Evolutionary conservation across 352 stramenopile genomes (phyloP).

Genomic region (Pilasporangium apinafurcum): DNA sequence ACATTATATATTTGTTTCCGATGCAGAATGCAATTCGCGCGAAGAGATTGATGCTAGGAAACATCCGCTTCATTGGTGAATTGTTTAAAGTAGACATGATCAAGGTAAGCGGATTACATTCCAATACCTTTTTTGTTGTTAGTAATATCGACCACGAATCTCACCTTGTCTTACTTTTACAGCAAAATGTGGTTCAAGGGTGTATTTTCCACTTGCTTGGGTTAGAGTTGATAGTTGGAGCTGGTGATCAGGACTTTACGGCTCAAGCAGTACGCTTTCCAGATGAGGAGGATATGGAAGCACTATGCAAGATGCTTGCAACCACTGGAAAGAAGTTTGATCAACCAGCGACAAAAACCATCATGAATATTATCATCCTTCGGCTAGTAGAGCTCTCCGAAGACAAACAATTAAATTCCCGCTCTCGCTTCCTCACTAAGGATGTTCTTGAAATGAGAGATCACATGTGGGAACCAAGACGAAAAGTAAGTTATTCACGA

Average conservation of each 20-base stretch:
- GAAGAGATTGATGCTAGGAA: slow-evolving; percentile 79
- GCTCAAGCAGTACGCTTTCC: slow-evolving; percentile 70
- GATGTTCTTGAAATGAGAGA: slow-evolving; percentile 82
- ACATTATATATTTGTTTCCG: neutral
- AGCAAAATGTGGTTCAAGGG: slow-evolving; percentile 67
- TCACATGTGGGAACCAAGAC: slow-evolving; percentile 81
- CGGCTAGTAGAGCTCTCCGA: slow-evolving; percentile 81
- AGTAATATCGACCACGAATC: too few species aligned
- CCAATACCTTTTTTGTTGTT: neutral
- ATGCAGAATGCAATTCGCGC: slow-evolving; percentile 42
- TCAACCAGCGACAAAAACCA: slow-evolving; percentile 57
- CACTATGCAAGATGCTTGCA: slow-evolving; percentile 80
- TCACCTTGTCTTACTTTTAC: too few species aligned
- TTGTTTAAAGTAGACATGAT: slow-evolving; percentile 85
- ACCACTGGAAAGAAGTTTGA: slow-evolving; percentile 87
- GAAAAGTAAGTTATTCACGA: slow-evolving; percentile 28
- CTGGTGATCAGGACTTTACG: slow-evolving; percentile 32
- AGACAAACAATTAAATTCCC: slow-evolving; percentile 60
- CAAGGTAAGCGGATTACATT: slow-evolving; percentile 29
- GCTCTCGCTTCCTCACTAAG: slow-evolving; percentile 76
- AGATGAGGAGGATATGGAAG: slow-evolving; percentile 80
- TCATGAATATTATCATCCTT: slow-evolving; percentile 85
- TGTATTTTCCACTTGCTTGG: slow-evolving; percentile 82
- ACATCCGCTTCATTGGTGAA: slow-evolving; percentile 86
- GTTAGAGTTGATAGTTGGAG: slow-evolving; percentile 50